Percentiles rank a stretch among this genome's conserved stretches.
phyloP scores from a whole-genome alignment of 2,329 filamentous ascomycete species.

The Mycosphaerella sp. region DNA sequence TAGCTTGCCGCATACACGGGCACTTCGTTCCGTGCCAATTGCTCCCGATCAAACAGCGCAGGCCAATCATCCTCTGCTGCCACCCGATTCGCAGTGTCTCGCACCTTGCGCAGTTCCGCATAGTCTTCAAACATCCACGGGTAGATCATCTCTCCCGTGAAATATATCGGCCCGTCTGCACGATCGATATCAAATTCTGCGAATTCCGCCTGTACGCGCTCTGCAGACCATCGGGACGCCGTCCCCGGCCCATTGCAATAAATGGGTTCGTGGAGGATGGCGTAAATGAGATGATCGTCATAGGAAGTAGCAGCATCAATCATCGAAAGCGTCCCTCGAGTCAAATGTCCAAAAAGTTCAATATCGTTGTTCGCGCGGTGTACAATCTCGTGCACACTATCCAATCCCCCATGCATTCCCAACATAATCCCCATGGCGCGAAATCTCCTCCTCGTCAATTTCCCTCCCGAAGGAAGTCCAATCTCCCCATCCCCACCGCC shows the following conservation, averaged over 20 bases:
- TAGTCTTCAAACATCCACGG: constrained; percentile 79
- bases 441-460: constrained; percentile 66
- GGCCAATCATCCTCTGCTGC: constrained; percentile 66
- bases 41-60: constrained; percentile 65
- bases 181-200: constrained; percentile 44
- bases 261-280: constrained; percentile 77
- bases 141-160: constrained; percentile 91
- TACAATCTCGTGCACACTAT: constrained; percentile 66
- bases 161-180: constrained; percentile 55
- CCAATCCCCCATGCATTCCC: constrained; percentile 71
- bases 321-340: constrained; percentile 59
- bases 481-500: constrained; percentile 52
- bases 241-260: constrained; percentile 61
- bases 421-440: constrained; percentile 72
- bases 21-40: constrained; percentile 68
- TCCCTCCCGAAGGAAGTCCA: constrained; percentile 63
- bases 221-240: constrained; percentile 68
- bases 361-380: constrained; percentile 66
- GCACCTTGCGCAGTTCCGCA: constrained; percentile 64
- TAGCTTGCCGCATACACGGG: constrained; percentile 82
- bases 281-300: constrained; percentile 75
- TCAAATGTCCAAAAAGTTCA: constrained; percentile 67
- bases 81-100: constrained; percentile 62
- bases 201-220: constrained; percentile 52
- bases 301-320: constrained; percentile 64